These are phyloP conservation scores for Phytophthora palmivora DNA, from an alignment of 352 stramenopile genomes.

Conservation along the genomic window DNA sequence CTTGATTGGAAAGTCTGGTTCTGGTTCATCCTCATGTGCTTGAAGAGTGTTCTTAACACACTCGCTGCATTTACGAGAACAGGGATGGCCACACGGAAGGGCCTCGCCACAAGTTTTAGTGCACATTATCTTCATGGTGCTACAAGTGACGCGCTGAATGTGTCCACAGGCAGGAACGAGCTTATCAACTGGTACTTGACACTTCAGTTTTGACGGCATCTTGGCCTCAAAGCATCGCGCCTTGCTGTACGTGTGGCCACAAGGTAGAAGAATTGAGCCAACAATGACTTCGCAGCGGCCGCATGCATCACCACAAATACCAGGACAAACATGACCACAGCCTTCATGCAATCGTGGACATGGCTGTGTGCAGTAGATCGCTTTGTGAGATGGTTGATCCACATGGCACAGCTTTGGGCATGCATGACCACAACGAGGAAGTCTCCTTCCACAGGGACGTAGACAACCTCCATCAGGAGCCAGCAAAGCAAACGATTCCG, in stretches of 20 bases:
- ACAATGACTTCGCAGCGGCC: constrained; percentile 56
- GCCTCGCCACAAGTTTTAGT: no score
- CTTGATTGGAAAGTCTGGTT: constrained; percentile 39
- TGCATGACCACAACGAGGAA: no score
- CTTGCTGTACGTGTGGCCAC: constrained; percentile 56
- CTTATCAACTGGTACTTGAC: no score
- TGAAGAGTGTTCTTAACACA: constrained; percentile 45
- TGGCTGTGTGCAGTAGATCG: no score
- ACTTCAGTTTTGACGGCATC: no score
- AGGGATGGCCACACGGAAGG: no score
- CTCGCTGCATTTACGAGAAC: constrained; percentile 45
- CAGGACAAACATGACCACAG: constrained; percentile 67
- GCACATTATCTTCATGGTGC: constrained; percentile 29
- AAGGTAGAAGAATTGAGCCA: constrained; percentile 48
- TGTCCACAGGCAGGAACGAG: constrained; percentile 44
- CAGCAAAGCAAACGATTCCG: no score
- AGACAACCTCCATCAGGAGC: no score
- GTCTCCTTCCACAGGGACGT: no score
- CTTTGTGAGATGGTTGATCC: no score
- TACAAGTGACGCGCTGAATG: constrained; percentile 32
- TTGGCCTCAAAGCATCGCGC: constrained; percentile 36
- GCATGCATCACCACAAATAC: constrained; percentile 66
- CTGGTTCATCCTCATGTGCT: constrained; percentile 20
- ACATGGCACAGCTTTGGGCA: no score
- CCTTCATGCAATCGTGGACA: no score